Evolutionary conservation across 805 yeast species (phyloP).

Genomic region (Wickerhamia fluorescens): DNA sequence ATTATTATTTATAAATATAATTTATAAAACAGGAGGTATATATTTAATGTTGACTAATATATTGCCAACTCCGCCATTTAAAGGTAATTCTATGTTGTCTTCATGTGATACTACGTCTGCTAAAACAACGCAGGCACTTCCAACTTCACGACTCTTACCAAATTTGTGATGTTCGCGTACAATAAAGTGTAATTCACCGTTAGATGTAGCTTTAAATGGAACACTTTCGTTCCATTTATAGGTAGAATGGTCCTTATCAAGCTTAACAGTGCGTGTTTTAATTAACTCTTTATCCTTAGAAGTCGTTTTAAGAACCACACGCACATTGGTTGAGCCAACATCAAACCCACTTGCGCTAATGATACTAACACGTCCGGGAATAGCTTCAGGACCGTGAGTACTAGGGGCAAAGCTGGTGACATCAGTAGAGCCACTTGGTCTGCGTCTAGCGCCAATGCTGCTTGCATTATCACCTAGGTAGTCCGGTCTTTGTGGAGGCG

Average conservation of each 20-base stretch:
- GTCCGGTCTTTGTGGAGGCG: slow-evolving; percentile 33
- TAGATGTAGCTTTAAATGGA: slow-evolving; percentile 60
- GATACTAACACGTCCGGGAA: slow-evolving; percentile 52
- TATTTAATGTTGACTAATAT: no score
- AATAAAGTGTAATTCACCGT: slow-evolving; percentile 51
- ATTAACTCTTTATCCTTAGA: slow-evolving; percentile 49
- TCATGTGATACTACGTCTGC: slow-evolving; percentile 41
- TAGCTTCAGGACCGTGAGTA: slow-evolving; percentile 26
- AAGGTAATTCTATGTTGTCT: slow-evolving; percentile 25
- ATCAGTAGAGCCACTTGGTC: slow-evolving; percentile 22
- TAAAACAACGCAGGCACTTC: slow-evolving; percentile 47
- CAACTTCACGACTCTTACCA: slow-evolving; percentile 64
- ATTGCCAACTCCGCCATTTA: no score
- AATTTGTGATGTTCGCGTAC: slow-evolving; percentile 64
- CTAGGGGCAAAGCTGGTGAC: slow-evolving; percentile 29
- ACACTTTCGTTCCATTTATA: slow-evolving; percentile 57
- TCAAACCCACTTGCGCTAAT: slow-evolving; percentile 41
- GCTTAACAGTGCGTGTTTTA: slow-evolving; percentile 56
- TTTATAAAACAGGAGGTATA: no score
- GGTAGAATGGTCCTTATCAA: slow-evolving; percentile 34
- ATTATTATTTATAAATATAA: no score
- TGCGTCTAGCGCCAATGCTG: no score
- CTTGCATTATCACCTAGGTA: slow-evolving; percentile 10
- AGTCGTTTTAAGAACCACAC: slow-evolving; percentile 41
- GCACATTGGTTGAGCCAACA: slow-evolving; percentile 39